Evolutionary conservation across 371 early-diverging fungal genomes (phyloP).

Genomic region (Globomyces sp.): DNA sequence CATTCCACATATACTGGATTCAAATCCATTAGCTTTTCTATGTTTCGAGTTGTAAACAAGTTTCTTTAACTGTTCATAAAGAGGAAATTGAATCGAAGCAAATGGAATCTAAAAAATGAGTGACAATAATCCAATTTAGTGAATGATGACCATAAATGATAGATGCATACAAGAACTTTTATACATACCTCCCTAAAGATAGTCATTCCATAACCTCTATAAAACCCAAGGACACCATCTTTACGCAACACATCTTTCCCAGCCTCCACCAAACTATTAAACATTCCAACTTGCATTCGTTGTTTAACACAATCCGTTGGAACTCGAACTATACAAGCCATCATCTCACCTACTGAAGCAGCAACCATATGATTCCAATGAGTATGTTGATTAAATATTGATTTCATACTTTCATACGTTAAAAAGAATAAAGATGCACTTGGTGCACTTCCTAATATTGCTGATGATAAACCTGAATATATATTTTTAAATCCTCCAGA

Average conservation of each 20-base stretch:
- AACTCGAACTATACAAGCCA: slow-evolving; percentile 89
- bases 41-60: not conserved
- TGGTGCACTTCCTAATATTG: slow-evolving; percentile 91
- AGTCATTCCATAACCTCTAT: slow-evolving; percentile 87
- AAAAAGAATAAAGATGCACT: slow-evolving; percentile 90
- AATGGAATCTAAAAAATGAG: slow-evolving; percentile 71
- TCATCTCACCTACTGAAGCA: slow-evolving; percentile 87
- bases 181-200: slow-evolving; percentile 49
- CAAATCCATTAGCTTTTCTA: slow-evolving; percentile 53
- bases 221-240: slow-evolving; percentile 85
- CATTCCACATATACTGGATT: slow-evolving; percentile 86
- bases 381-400: slow-evolving; percentile 40
- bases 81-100: slow-evolving; percentile 92
- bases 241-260: slow-evolving; percentile 40
- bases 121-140: slow-evolving; percentile 24
- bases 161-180: not conserved
- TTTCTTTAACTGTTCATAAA: slow-evolving; percentile 86
- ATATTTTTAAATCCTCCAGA: slow-evolving; percentile 91
- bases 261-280: slow-evolving; percentile 38
- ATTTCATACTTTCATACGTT: slow-evolving; percentile 83
- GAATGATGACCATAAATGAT: not conserved
- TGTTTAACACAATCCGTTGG: slow-evolving; percentile 96
- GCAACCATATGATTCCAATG: slow-evolving; percentile 83
- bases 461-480: slow-evolving; percentile 88
- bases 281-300: slow-evolving; percentile 89